Evolutionary conservation across 148 eudicot species (phyloP).

Genomic region (Rhododendron mucronatum): DNA sequence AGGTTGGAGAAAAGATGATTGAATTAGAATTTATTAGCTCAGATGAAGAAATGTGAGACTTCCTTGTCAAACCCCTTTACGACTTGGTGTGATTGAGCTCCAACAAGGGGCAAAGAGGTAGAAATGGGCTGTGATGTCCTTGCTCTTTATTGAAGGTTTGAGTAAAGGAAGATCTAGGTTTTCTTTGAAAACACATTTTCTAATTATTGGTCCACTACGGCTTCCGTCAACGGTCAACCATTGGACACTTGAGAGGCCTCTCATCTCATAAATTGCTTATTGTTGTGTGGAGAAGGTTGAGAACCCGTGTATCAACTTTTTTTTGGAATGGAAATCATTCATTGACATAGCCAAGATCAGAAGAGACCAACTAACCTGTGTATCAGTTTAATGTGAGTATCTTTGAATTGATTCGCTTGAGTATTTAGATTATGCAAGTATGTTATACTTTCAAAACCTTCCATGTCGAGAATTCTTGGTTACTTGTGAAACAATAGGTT

Average conservation of each 20-base stretch:
- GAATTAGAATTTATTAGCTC: constrained; percentile 76
- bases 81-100: not conserved
- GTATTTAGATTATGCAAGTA: not conserved
- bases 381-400: not conserved
- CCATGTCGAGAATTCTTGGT: not conserved
- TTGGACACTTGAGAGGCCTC: not conserved
- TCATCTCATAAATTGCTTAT: not conserved
- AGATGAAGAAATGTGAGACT: constrained; percentile 61
- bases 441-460: not conserved
- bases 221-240: not conserved
- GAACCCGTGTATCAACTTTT: not conserved
- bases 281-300: not conserved
- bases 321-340: not conserved
- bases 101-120: not conserved
- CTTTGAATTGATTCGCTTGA: not conserved
- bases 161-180: not conserved
- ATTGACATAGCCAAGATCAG: not conserved
- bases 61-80: not conserved
- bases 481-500: not conserved
- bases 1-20: constrained; percentile 57
- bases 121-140: not conserved
- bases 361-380: not conserved
- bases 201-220: not conserved
- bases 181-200: not conserved
- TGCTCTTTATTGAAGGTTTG: not conserved